A percentile compares a stretch with the other conserved stretches of the same genome.
phyloP scores from a whole-genome alignment of 306 rosid genomes.

The Begonia loranthoides region DNA sequence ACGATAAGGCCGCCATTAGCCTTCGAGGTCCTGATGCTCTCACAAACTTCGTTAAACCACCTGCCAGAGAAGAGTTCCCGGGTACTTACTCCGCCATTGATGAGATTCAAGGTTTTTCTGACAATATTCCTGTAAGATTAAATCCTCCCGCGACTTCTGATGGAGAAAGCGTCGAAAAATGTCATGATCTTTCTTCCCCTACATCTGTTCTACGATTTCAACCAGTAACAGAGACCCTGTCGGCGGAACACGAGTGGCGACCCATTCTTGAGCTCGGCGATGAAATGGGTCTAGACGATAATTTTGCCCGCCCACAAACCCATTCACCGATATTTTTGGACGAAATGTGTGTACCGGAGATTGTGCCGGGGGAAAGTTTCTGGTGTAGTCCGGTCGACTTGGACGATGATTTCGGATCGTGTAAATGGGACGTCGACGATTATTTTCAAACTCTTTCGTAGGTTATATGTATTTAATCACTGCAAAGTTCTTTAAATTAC shows the following conservation, averaged over 20 bases:
- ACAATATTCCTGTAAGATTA: not conserved
- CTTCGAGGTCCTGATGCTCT: slow-evolving; percentile 35
- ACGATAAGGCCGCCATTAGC: slow-evolving; percentile 44
- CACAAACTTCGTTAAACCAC: slow-evolving; percentile 34
- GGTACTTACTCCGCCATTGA: not conserved
- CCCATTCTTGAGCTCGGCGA: slow-evolving; percentile 2
- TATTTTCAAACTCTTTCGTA: slow-evolving; percentile 28
- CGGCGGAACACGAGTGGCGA: slow-evolving; percentile 4
- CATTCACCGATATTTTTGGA: slow-evolving; percentile 10
- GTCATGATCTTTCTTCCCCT: slow-evolving; percentile 16
- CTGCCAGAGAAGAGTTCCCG: not conserved
- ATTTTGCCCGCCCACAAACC: slow-evolving; percentile 1
- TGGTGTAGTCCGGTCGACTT: slow-evolving; percentile 23
- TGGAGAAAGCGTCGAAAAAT: slow-evolving; percentile 13
- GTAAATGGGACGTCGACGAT: slow-evolving; percentile 63
- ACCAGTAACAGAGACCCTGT: slow-evolving; percentile 7
- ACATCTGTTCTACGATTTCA: slow-evolving; percentile 35
- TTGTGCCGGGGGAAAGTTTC: slow-evolving; percentile 3
- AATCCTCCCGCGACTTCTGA: not conserved
- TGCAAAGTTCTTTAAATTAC: no score
- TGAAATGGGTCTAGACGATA: slow-evolving; percentile 6
- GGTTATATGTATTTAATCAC: no score
- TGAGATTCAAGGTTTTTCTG: not conserved
- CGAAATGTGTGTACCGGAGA: slow-evolving; percentile 11
- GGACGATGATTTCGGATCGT: slow-evolving; percentile 39